Evolutionary conservation across 2,329 filamentous ascomycete genomes (phyloP).

Genomic region (Alternaria longipes): DNA sequence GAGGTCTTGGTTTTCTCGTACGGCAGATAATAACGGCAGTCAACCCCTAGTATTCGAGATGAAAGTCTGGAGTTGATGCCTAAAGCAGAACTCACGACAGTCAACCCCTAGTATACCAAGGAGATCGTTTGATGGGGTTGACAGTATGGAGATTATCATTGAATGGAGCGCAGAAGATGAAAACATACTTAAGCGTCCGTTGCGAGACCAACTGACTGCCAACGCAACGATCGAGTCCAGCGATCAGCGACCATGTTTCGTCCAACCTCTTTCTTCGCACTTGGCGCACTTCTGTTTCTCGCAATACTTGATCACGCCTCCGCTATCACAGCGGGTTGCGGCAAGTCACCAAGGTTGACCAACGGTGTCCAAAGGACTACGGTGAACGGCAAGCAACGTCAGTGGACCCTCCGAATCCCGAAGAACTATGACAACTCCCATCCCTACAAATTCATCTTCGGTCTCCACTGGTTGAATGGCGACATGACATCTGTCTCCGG

Average conservation of each 20-base stretch:
- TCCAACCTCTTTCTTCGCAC: slow-evolving; percentile 15
- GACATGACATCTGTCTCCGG: slow-evolving; percentile 49
- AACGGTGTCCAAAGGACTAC: slow-evolving; percentile 28
- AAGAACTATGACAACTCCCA: slow-evolving; percentile 53
- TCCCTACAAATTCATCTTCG: slow-evolving; percentile 56
- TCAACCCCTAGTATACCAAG: neutral
- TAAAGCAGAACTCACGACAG: no score
- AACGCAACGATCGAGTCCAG: neutral
- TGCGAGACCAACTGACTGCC: neutral
- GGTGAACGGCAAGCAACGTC: slow-evolving; percentile 30
- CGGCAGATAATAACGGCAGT: neutral
- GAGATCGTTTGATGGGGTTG: neutral
- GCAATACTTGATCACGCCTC: slow-evolving; percentile 15
- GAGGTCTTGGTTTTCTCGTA: slow-evolving; percentile 5
- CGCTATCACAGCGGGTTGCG: slow-evolving; percentile 24
- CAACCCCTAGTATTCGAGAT: neutral
- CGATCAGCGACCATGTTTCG: slow-evolving; percentile 15
- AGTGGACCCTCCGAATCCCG: slow-evolving; percentile 40
- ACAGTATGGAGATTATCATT: neutral
- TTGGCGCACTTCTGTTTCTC: slow-evolving; percentile 17
- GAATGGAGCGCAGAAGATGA: neutral
- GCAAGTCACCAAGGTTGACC: slow-evolving; percentile 23
- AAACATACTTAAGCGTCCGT: slow-evolving; percentile 9
- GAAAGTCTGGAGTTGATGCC: no score
- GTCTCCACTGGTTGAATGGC: slow-evolving; percentile 54